Conservation (phyloP, 495 filamentous ascomycete genomes). For the Penicillium paradoxum region DNA sequence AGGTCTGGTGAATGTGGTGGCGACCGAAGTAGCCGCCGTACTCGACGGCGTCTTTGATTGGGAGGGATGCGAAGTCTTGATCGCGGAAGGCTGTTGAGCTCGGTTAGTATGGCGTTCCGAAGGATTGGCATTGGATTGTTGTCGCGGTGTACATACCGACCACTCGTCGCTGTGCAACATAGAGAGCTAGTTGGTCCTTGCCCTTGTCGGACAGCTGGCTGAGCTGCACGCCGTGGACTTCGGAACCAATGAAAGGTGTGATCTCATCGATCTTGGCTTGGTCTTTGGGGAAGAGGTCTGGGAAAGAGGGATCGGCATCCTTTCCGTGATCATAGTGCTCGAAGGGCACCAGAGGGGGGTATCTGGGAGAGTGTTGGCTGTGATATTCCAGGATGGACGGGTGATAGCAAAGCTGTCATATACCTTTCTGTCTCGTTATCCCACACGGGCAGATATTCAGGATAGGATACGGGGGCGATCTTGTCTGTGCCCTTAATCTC, state of each 20-base stretch:
- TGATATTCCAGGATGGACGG: background rate
- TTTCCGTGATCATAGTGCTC: conserved; percentile 47
- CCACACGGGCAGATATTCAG: conserved; percentile 75
- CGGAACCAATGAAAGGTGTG: conserved; percentile 53
- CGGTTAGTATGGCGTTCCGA: background rate
- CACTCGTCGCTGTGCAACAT: conserved; percentile 54
- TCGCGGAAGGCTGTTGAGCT: conserved; percentile 48
- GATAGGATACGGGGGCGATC: conserved; percentile 53
- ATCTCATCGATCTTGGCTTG: conserved; percentile 41
- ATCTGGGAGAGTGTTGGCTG: conserved; percentile 22
- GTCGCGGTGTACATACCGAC: conserved; percentile 33
- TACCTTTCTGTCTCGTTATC: conserved; percentile 49
- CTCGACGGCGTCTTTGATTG: conserved; percentile 51
- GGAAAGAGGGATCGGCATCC: conserved; percentile 48
- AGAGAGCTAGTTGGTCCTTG: conserved; percentile 54
- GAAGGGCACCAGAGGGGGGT: conserved; percentile 39
- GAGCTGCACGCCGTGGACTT: conserved; percentile 51
- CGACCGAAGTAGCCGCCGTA: conserved; percentile 58
- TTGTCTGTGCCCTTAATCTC: conserved; percentile 44
- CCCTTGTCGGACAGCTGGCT: conserved; percentile 48
- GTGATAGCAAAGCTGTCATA: background rate
- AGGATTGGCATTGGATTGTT: background rate
- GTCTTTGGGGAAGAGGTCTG: conserved; percentile 45
- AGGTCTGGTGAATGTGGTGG: conserved; percentile 59
- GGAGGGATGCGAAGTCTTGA: conserved; percentile 55